Base-by-base conservation (phyloP, 2,329 filamentous ascomycete species). In the Cercospora citrullina region DNA sequence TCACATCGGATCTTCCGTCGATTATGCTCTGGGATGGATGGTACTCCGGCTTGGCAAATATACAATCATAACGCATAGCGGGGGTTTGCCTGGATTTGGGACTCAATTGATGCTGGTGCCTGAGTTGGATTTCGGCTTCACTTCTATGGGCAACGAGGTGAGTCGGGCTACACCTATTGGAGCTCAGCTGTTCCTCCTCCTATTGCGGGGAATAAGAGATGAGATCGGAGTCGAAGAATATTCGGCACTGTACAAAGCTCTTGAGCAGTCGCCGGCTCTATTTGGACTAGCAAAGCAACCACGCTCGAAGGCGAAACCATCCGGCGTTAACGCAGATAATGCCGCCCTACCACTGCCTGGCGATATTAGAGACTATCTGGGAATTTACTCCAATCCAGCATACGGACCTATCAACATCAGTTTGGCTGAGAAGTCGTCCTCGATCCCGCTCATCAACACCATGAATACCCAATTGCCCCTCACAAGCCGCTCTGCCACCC, bases 361-460 rank as follows among this genome's bases (percentile, higher is more conserved):
- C 9, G 9, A 42, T 5, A 10, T 61, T 33, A 12, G 48, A 9
- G 51, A 63, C 7, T 70, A 68, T 45, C 21, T 58, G 14, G 68
- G 68, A 2, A 23, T 61, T 4, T 70, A 70, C 21, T 42, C 23
- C 9, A 63, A 70, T 26, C 63, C 68, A 26, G 65, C 60, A 6
- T 70, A 68, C 28, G 68, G 68, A 1, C 9, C 60, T 5, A 58
- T 67, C 18, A 71, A 69, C 39, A 61, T 68, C 45, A 69, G 51
- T 36, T 12, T 65, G 1, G 23, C 58, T 33, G 53, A 61, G 0
- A 30, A 60, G 4, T 18, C 57, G 10, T 42, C 7, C 26, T 28
- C 16, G 3, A n/a, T 61, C 18, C 59, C 36, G 18, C 59, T 42
- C 3, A 18, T 2, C 10, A 61, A 31, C 16, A 23, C 6, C 9